Conservation (phyloP, 345 rosid genomes). For the Populus euphratica region DNA sequence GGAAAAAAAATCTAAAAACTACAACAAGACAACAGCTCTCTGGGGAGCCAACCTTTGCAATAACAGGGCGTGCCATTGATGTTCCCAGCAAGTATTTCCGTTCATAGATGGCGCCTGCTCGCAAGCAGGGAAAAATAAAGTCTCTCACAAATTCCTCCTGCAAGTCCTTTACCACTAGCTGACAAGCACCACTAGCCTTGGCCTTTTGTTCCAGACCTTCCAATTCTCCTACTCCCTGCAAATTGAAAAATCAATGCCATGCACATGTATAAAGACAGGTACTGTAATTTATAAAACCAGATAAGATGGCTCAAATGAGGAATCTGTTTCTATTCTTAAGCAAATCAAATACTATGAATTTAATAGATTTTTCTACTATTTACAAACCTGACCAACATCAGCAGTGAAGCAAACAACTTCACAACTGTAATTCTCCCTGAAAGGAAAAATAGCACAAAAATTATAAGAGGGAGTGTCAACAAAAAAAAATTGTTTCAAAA, state of each 20-base stretch:
- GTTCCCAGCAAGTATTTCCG: constrained; percentile 94
- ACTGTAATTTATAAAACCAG: neutral
- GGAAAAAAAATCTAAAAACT: neutral
- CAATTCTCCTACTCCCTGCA: constrained; percentile 76
- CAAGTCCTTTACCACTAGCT: constrained; percentile 86
- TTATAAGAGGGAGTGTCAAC: neutral
- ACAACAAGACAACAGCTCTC: neutral
- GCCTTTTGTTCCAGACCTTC: constrained; percentile 96
- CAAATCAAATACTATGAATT: neutral
- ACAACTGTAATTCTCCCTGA: constrained; percentile 94
- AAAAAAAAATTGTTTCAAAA: neutral
- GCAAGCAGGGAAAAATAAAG: constrained; percentile 77
- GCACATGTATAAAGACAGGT: neutral
- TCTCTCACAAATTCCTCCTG: constrained; percentile 87
- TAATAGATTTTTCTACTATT: neutral
- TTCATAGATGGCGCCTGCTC: constrained; percentile 93
- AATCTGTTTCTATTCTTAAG: neutral
- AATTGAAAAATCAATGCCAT: constrained; percentile 7
- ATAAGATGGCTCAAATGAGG: neutral
- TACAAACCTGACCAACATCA: constrained; percentile 91
- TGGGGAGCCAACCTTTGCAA: constrained; percentile 64
- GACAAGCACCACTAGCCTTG: constrained; percentile 93
- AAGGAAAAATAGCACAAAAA: constrained; percentile 1
- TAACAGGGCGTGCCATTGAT: constrained; percentile 98
- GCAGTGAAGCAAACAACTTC: constrained; percentile 99